phyloP scores from a whole-genome alignment of 345 rosid genomes.

The Lumnitzera littorea region DNA sequence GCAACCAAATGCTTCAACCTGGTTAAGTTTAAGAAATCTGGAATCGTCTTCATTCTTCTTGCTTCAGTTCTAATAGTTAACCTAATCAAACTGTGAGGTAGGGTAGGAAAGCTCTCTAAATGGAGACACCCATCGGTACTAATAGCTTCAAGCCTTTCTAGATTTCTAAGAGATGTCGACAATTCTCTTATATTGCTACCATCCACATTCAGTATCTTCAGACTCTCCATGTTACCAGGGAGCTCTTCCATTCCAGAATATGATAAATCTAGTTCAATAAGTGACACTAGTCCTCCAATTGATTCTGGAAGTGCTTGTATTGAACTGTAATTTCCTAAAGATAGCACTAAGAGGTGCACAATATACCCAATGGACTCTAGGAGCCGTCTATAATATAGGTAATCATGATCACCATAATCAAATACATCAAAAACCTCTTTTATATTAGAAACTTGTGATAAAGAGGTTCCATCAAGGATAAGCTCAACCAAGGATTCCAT shows the following conservation, averaged over 20 bases:
- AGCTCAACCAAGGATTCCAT: neutral
- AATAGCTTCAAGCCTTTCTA: slow-evolving; percentile 2
- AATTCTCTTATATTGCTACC: neutral
- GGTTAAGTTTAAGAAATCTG: neutral
- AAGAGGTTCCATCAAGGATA: no score
- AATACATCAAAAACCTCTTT: neutral
- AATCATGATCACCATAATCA: neutral
- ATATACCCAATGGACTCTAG: neutral
- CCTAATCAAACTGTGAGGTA: neutral
- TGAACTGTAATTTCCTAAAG: neutral
- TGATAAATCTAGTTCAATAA: neutral
- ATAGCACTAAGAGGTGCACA: neutral
- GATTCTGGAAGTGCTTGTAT: neutral
- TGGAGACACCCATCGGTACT: no score
- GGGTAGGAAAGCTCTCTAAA: neutral
- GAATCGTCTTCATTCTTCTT: no score
- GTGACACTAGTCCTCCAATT: neutral
- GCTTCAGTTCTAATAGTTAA: neutral
- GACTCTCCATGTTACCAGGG: neutral
- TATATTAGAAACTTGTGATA: no score
- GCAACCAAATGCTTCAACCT: neutral
- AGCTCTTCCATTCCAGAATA: neutral
- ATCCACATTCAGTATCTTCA: neutral
- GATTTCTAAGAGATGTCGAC: neutral
- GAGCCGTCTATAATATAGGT: neutral